Evolutionary conservation across 2,329 filamentous ascomycete species (phyloP).

Genomic region (Ceratocystis harringtonii): DNA sequence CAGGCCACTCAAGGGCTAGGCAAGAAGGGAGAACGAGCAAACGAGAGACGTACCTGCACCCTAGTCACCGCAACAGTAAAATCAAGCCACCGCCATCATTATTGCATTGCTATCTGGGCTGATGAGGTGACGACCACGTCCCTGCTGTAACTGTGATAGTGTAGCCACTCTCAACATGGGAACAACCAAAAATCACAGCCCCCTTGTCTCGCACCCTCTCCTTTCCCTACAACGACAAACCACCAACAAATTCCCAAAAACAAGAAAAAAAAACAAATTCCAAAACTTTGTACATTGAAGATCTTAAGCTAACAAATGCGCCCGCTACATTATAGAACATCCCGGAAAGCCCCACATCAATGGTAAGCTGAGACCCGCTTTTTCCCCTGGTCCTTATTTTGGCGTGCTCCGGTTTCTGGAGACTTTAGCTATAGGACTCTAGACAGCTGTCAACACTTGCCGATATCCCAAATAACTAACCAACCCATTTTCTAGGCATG

Average conservation of each 20-base stretch:
- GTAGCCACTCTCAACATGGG: too few relatives aligned
- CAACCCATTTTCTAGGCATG: conserved; percentile 30
- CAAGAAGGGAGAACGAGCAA: not conserved
- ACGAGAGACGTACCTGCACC: not conserved
- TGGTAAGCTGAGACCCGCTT: conserved; percentile 32
- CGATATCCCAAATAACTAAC: not conserved
- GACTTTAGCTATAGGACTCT: not conserved
- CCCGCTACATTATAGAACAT: conserved; percentile 38
- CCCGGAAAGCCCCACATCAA: conserved; percentile 52
- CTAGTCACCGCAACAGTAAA: not conserved
- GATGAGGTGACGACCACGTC: too few relatives aligned
- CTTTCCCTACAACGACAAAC: not conserved
- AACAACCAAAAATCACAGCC: too few relatives aligned
- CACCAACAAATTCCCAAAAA: not conserved
- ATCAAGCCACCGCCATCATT: too few relatives aligned
- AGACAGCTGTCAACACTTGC: not conserved
- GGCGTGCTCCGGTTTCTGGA: not conserved
- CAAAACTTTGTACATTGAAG: conserved; percentile 7
- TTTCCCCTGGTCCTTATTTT: conserved; percentile 18
- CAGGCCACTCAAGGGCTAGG: not conserved
- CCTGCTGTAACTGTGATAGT: too few relatives aligned
- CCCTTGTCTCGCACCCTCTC: not conserved
- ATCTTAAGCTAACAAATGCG: conserved; percentile 24
- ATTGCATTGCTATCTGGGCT: too few relatives aligned
- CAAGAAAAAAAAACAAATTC: not conserved